Percentiles rank a stretch among this genome's conserved stretches.
These are phyloP conservation scores for Cyphellophora attinorum DNA, from an alignment of 2,329 filamentous ascomycete species.

Conservation along the genomic window DNA sequence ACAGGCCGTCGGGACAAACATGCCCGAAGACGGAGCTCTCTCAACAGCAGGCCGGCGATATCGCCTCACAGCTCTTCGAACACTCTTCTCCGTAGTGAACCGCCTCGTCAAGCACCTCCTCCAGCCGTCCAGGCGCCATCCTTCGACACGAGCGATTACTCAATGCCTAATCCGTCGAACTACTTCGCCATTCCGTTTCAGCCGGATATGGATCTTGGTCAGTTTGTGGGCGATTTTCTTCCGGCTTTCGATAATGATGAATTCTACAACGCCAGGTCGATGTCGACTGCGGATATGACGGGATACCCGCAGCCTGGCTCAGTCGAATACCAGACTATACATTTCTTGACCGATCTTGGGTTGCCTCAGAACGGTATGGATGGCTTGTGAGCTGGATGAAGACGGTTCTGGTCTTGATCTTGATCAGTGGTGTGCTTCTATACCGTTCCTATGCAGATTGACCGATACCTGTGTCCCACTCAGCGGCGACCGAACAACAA, in stretches of 20 bases:
- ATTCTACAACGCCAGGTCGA: neutral
- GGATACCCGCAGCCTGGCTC: neutral
- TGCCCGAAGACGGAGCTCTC: neutral
- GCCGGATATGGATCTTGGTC: neutral
- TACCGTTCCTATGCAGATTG: no score
- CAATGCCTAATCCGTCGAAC: neutral
- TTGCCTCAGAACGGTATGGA: no score
- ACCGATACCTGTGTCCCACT: no score
- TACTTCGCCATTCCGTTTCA: neutral
- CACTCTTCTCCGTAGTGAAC: neutral
- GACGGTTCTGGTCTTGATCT: no score
- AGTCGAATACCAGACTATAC: neutral
- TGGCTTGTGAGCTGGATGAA: no score
- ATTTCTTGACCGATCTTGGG: slow-evolving; percentile 1
- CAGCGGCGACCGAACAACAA: no score
- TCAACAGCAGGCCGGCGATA: neutral
- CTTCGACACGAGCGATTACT: no score
- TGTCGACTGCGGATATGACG: neutral
- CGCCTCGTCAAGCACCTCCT: neutral
- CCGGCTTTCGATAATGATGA: neutral
- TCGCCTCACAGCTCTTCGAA: neutral
- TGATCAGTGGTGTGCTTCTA: no score
- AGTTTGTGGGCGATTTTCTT: slow-evolving; percentile 1
- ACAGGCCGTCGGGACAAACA: neutral
- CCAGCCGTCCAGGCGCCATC: no score